Percentiles rank a stretch among this genome's conserved stretches.
phyloP scores from a whole-genome alignment of 495 filamentous ascomycete species.

The Peziza echinospora region DNA sequence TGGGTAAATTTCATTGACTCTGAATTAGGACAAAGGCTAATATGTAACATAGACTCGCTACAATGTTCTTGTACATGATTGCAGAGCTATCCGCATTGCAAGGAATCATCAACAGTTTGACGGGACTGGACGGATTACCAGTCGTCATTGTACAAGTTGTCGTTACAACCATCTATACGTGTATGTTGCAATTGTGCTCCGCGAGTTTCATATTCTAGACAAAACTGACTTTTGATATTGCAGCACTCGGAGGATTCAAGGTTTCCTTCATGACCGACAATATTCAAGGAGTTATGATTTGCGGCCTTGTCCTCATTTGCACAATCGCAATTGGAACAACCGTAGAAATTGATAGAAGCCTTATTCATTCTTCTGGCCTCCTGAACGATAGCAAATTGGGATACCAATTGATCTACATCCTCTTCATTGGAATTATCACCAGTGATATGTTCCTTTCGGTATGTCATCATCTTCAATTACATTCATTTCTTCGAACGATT shows the following conservation, averaged over 20 bases:
- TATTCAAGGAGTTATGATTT: slow-evolving; percentile 53
- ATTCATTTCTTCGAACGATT: too few species aligned
- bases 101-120: slow-evolving; percentile 48
- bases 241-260: slow-evolving; percentile 52
- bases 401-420: slow-evolving; percentile 59
- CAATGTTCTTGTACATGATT: slow-evolving; percentile 64
- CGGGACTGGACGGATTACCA: slow-evolving; percentile 49
- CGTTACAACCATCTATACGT: slow-evolving; percentile 57
- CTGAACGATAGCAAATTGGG: slow-evolving; percentile 39
- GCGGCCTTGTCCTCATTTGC: slow-evolving; percentile 43
- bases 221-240: not conserved
- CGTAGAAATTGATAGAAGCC: slow-evolving; percentile 41
- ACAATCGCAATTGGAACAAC: slow-evolving; percentile 50
- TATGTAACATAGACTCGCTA: slow-evolving; percentile 30
- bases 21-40: not conserved
- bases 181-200: slow-evolving; percentile 24
- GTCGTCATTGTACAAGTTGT: slow-evolving; percentile 49
- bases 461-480: too few species aligned
- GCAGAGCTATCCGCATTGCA: slow-evolving; percentile 52
- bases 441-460: slow-evolving; percentile 58
- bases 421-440: slow-evolving; percentile 51
- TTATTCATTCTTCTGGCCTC: slow-evolving; percentile 39
- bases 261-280: slow-evolving; percentile 63
- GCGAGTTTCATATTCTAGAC: too few species aligned
- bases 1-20: slow-evolving; percentile 11